A percentile compares a stretch with the other conserved stretches of the same genome.
phyloP scores from a whole-genome alignment of 1,284 basidiomycete species.

The Rhodofomes roseus region DNA sequence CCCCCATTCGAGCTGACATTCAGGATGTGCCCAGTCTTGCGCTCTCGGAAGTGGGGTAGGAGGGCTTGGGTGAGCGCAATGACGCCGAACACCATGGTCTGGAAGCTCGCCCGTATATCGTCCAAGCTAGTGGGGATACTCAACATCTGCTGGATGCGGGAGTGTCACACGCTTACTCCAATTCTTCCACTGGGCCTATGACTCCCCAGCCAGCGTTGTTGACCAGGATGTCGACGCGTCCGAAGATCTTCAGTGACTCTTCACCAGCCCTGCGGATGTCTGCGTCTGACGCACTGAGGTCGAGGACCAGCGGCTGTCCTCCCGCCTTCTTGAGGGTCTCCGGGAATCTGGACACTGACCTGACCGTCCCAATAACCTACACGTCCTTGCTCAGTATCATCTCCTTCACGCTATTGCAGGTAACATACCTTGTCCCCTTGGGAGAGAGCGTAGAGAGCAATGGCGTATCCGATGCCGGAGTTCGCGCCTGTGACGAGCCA shows the following conservation, averaged over 20 bases:
- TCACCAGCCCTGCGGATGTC: constrained; percentile 18
- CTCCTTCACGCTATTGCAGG: no score
- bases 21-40: constrained; percentile 24
- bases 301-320: constrained; percentile 21
- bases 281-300: constrained; percentile 21
- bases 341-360: constrained; percentile 19
- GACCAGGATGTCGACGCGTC: constrained; percentile 16
- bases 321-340: constrained; percentile 11
- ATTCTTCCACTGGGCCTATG: constrained; percentile 26
- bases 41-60: constrained; percentile 24
- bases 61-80: constrained; percentile 29
- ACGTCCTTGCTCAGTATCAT: background rate
- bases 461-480: constrained; percentile 26
- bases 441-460: constrained; percentile 21
- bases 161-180: constrained; percentile 25
- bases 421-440: constrained; percentile 24
- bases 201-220: constrained; percentile 26
- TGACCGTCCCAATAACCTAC: constrained; percentile 26
- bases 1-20: constrained; percentile 23
- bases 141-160: no score
- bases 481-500: constrained; percentile 31
- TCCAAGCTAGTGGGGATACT: constrained; percentile 16
- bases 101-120: constrained; percentile 26
- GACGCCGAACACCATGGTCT: constrained; percentile 29
- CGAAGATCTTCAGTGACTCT: constrained; percentile 17